Conservation (phyloP, 768 basidiomycete genomes). For the Mrakia hoshinonis region DNA sequence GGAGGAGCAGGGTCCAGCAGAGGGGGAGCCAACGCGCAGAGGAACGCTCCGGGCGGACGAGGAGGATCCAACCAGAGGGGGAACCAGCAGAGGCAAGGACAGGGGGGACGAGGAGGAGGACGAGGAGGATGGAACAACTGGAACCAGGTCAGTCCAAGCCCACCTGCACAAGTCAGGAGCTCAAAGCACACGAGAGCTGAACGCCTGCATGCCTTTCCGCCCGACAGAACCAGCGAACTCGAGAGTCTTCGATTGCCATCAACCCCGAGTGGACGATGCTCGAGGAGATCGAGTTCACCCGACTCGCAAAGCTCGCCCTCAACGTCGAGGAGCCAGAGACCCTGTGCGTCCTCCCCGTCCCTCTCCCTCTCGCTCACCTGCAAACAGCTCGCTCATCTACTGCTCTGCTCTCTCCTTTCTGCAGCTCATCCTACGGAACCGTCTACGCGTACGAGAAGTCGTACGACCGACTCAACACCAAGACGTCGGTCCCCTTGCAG, state of each 20-base stretch:
- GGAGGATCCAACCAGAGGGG: slow-evolving; percentile 33
- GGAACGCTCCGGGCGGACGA: slow-evolving; percentile 33
- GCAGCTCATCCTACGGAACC: slow-evolving; percentile 76
- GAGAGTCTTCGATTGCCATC: slow-evolving; percentile 90
- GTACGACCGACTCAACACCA: slow-evolving; percentile 91
- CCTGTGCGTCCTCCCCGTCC: slow-evolving; percentile 52
- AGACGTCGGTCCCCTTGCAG: slow-evolving; percentile 81
- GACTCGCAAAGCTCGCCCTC: slow-evolving; percentile 80
- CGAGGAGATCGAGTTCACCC: slow-evolving; percentile 94
- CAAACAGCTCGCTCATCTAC: background rate
- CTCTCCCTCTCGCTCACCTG: too few relatives aligned
- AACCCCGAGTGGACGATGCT: slow-evolving; percentile 87
- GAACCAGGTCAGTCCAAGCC: slow-evolving; percentile 62
- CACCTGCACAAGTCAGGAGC: slow-evolving; percentile 57
- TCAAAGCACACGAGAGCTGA: background rate
- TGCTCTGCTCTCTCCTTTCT: background rate
- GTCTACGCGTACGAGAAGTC: slow-evolving; percentile 86
- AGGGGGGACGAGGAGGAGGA: slow-evolving; percentile 39
- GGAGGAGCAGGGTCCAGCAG: slow-evolving; percentile 39
- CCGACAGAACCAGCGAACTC: slow-evolving; percentile 48
- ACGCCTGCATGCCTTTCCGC: background rate
- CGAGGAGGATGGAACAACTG: slow-evolving; percentile 82
- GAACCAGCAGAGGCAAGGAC: slow-evolving; percentile 31
- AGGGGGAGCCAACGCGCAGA: slow-evolving; percentile 40
- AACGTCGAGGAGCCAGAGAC: slow-evolving; percentile 88